Percentiles rank a stretch among this genome's conserved stretches.
phyloP scores from a whole-genome alignment of 1,284 basidiomycete genomes.

The Ustilago hordei region DNA sequence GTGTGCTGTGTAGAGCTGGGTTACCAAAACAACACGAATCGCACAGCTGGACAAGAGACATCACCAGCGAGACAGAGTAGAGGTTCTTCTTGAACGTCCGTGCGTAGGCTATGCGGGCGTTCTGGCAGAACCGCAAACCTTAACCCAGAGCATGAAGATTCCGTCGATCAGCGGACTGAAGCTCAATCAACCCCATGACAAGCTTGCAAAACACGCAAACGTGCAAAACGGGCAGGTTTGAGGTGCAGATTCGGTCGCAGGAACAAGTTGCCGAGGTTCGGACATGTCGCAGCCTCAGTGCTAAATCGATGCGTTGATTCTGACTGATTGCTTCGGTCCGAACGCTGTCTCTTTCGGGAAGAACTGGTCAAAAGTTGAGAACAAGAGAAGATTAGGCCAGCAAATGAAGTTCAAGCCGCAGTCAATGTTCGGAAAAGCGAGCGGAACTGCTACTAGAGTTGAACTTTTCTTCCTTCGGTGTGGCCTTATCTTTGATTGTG shows the following conservation, averaged over 20 bases:
- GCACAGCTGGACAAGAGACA: neutral
- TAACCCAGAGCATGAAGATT: neutral
- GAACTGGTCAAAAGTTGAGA: neutral
- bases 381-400: neutral
- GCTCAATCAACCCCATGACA: neutral
- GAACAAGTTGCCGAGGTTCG: too few species aligned
- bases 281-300: too few species aligned
- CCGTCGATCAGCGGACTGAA: neutral
- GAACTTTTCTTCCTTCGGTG: neutral
- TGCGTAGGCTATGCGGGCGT: neutral
- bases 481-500: neutral
- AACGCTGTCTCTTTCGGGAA: neutral
- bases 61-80: neutral
- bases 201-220: too few species aligned
- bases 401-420: neutral
- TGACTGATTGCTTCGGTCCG: neutral
- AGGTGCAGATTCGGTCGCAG: neutral
- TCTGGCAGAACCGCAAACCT: neutral
- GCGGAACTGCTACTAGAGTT: neutral
- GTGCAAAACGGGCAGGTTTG: too few species aligned
- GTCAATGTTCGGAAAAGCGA: slow-evolving; percentile 1
- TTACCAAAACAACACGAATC: neutral
- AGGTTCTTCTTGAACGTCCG: neutral
- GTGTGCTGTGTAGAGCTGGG: neutral
- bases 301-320: neutral